phyloP scores from a whole-genome alignment of 1,284 basidiomycete species.

The Ganoderma leucocontextum region DNA sequence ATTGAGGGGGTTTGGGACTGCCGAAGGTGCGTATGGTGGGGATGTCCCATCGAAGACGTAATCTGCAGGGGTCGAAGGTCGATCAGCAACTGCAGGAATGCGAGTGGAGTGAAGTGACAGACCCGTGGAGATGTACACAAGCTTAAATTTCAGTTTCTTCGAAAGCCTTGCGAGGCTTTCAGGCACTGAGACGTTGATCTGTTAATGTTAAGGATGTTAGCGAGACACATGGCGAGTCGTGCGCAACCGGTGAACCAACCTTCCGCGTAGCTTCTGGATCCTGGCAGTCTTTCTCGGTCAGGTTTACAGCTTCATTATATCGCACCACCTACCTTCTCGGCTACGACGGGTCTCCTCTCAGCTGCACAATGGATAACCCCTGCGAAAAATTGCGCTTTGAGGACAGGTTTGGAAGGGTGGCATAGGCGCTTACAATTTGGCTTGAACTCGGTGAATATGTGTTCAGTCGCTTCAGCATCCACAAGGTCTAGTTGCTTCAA shows the following conservation, averaged over 20 bases:
- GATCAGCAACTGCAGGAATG: not conserved
- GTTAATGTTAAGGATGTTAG: not conserved
- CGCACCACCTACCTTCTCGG: conserved; percentile 61
- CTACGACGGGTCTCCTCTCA: conserved; percentile 84
- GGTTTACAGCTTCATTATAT: not conserved
- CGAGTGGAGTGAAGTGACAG: conserved; percentile 19
- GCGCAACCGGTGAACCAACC: conserved; percentile 46
- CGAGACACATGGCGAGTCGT: not conserved
- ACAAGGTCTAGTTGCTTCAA: conserved; percentile 70
- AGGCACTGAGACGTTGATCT: conserved; percentile 79
- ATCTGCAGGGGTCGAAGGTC: conserved; percentile 51
- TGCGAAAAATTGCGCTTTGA: not conserved
- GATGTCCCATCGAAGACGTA: conserved; percentile 89
- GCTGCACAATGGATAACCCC: conserved; percentile 81
- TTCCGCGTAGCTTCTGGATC: conserved; percentile 71
- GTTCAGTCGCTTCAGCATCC: conserved; percentile 56
- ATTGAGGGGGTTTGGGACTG: conserved; percentile 78
- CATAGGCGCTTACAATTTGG: conserved; percentile 65
- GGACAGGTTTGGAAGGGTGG: not conserved
- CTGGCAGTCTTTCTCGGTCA: conserved; percentile 41
- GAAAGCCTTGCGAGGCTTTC: conserved; percentile 68
- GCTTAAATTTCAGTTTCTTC: conserved; percentile 59
- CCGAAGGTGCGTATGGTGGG: conserved; percentile 76
- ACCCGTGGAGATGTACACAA: conserved; percentile 86
- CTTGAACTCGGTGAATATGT: conserved; percentile 58